Percentiles rank a stretch among this genome's conserved stretches.
Evolutionary conservation across 2,329 filamentous ascomycete genomes (phyloP).

Genomic region (Diplodia intermedia): DNA sequence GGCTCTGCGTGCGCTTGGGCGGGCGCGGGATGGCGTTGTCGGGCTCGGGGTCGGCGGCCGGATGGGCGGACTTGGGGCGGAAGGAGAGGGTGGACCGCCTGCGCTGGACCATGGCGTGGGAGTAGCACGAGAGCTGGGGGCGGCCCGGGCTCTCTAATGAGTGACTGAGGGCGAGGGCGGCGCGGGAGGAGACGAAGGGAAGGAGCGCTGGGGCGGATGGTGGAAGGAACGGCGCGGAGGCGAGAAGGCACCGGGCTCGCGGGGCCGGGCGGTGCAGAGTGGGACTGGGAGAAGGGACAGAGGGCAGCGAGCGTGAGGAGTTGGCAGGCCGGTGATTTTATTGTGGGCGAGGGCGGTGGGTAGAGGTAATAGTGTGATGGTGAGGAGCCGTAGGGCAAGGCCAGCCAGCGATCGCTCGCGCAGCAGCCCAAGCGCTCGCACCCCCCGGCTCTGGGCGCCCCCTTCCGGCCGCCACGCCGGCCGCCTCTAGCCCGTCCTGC

Average conservation of each 20-base stretch:
- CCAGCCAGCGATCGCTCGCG: slow-evolving; percentile 19
- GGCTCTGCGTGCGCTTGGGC: slow-evolving; percentile 47
- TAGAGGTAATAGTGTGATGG: background rate
- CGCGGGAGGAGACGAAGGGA: slow-evolving; percentile 1
- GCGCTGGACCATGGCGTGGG: slow-evolving; percentile 39
- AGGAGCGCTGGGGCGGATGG: slow-evolving; percentile 18
- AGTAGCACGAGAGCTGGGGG: slow-evolving; percentile 11
- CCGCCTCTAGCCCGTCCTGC: slow-evolving; percentile 13
- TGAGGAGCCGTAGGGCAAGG: slow-evolving; percentile 20
- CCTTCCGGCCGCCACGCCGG: slow-evolving; percentile 25
- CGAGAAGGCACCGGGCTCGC: slow-evolving; percentile 20
- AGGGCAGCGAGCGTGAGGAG: slow-evolving; percentile 30
- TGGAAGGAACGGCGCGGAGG: slow-evolving; percentile 24
- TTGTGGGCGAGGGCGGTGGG: slow-evolving; percentile 13
- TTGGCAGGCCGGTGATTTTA: slow-evolving; percentile 24
- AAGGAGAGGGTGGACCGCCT: slow-evolving; percentile 46
- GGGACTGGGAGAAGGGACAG: slow-evolving; percentile 14
- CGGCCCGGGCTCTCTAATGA: slow-evolving; percentile 23
- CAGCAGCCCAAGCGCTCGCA: background rate
- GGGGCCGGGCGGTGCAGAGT: slow-evolving; percentile 8
- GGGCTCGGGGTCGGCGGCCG: slow-evolving; percentile 44
- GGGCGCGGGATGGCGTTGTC: slow-evolving; percentile 38
- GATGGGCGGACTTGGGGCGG: slow-evolving; percentile 52
- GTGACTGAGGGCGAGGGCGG: slow-evolving; percentile 26
- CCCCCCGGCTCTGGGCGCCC: background rate